phyloP scores from a whole-genome alignment of 129 eudicot species.

The Cynara cardunculus region DNA sequence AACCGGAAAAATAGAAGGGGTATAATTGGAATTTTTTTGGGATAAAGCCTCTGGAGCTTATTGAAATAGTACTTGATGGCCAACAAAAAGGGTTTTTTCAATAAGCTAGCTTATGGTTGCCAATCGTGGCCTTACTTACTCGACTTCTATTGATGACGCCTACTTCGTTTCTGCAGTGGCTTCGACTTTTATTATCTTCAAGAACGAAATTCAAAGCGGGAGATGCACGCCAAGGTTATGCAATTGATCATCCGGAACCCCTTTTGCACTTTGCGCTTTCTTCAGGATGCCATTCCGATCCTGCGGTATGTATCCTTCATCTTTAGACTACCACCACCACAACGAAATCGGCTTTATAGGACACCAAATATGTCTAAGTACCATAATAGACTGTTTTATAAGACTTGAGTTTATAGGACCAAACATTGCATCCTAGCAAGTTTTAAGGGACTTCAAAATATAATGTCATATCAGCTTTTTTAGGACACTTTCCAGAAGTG shows the following conservation, averaged over 20 bases:
- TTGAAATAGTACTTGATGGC: background rate
- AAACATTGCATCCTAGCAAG: background rate
- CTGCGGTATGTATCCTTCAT: slow-evolving; percentile 57
- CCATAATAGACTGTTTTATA: background rate
- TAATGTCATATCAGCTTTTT: background rate
- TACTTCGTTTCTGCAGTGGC: slow-evolving; percentile 52
- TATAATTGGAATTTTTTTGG: too few species aligned
- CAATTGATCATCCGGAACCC: slow-evolving; percentile 82
- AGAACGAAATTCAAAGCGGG: slow-evolving; percentile 73
- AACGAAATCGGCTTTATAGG: background rate
- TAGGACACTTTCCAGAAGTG: background rate
- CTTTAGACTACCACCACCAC: background rate
- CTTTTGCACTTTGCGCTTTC: slow-evolving; percentile 90
- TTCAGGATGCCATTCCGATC: slow-evolving; percentile 97
- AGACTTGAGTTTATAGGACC: background rate
- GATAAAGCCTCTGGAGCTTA: background rate
- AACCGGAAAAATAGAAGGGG: background rate
- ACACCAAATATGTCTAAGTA: background rate
- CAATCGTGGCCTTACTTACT: background rate
- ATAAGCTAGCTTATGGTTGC: background rate
- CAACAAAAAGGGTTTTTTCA: background rate
- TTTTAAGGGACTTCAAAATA: background rate
- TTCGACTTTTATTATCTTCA: slow-evolving; percentile 64
- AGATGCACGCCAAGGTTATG: slow-evolving; percentile 74
- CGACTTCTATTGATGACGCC: background rate